A percentile compares a stretch with the other conserved stretches of the same genome.
Evolutionary conservation across 2,329 filamentous ascomycete genomes (phyloP).

Genomic region (Ophiostoma populinum): DNA sequence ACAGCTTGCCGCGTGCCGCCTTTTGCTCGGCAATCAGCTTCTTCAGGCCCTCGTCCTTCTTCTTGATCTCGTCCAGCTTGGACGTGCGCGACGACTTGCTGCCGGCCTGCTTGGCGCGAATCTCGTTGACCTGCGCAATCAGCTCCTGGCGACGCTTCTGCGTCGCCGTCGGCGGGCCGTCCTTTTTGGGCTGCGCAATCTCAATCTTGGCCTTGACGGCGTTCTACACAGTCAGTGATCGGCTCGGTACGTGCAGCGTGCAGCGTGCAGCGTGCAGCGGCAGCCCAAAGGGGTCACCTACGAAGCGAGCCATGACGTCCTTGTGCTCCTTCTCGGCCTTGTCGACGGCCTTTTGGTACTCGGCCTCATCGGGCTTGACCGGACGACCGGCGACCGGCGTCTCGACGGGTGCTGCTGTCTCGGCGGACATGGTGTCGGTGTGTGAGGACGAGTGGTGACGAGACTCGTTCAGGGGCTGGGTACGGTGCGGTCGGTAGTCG

Average conservation of each 20-base stretch:
- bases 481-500: too few species aligned
- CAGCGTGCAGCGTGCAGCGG: not conserved
- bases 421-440: conserved; percentile 37
- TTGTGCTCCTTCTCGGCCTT: conserved; percentile 78
- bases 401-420: conserved; percentile 17
- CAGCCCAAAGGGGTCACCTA: conserved; percentile 12
- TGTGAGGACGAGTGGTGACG: too few species aligned
- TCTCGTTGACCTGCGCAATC: conserved; percentile 62
- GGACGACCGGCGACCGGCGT: conserved; percentile 42
- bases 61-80: conserved; percentile 82
- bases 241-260: not conserved
- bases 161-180: conserved; percentile 55
- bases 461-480: too few species aligned
- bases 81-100: conserved; percentile 67
- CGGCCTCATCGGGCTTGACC: conserved; percentile 71
- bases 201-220: conserved; percentile 81
- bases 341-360: conserved; percentile 62
- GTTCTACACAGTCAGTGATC: conserved; percentile 37
- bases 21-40: conserved; percentile 76
- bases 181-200: conserved; percentile 55
- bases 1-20: conserved; percentile 58
- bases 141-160: conserved; percentile 77
- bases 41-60: conserved; percentile 77
- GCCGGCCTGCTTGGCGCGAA: conserved; percentile 71
- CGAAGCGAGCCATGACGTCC: conserved; percentile 45